These are phyloP conservation scores for Ascocoryne sarcoides DNA, from an alignment of 2,329 filamentous ascomycete genomes.

Conservation along the genomic window DNA sequence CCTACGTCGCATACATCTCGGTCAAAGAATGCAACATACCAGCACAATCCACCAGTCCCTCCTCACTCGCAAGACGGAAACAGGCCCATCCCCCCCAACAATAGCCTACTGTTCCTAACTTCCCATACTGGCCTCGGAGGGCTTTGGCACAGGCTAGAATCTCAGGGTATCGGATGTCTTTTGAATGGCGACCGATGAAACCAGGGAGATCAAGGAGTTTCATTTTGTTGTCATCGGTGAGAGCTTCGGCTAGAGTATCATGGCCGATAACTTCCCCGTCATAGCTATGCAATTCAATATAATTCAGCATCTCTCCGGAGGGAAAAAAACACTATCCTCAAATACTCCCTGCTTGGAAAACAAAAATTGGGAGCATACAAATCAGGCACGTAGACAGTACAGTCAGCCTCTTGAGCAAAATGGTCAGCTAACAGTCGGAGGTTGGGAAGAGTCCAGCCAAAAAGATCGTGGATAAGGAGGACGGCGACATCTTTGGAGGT, in stretches of 20 bases:
- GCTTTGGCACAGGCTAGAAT: slow-evolving; percentile 12
- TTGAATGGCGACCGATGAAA: slow-evolving; percentile 9
- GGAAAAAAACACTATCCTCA: too few species aligned
- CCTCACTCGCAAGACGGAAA: slow-evolving; percentile 13
- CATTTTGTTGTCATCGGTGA: slow-evolving; percentile 1
- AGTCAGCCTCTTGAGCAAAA: slow-evolving; percentile 36
- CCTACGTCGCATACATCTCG: too few species aligned
- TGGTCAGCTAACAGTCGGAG: slow-evolving; percentile 38
- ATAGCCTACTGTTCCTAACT: slow-evolving; percentile 13
- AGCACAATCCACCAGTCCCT: slow-evolving; percentile 28
- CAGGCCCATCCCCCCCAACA: slow-evolving; percentile 18
- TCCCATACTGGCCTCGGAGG: slow-evolving; percentile 8
- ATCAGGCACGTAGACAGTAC: slow-evolving; percentile 36
- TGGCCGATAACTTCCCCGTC: not conserved
- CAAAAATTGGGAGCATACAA: slow-evolving; percentile 16
- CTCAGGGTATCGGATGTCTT: slow-evolving; percentile 14
- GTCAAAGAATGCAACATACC: too few species aligned
- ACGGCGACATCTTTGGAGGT: slow-evolving; percentile 29
- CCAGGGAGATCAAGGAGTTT: slow-evolving; percentile 24
- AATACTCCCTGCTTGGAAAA: too few species aligned
- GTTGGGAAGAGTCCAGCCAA: slow-evolving; percentile 39
- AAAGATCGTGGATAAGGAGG: slow-evolving; percentile 32
- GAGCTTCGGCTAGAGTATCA: not conserved
- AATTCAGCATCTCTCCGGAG: too few species aligned
- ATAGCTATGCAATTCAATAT: not conserved